Base-by-base conservation (phyloP, 345 rosid species). In the Boechera stricta region DNA sequence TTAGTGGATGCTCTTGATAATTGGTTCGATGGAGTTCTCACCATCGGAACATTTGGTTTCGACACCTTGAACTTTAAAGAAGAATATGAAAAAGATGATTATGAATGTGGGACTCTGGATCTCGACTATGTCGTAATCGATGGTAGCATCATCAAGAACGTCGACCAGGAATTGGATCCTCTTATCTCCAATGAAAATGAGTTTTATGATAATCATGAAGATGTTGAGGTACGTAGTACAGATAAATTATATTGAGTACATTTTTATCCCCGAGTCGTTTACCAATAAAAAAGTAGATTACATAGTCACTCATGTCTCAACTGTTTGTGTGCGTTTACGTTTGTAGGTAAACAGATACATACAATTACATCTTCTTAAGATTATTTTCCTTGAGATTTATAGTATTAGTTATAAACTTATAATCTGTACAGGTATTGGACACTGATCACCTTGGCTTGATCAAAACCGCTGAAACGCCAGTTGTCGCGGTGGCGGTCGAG, bases 1-100 rank as follows among this genome's bases (percentile, higher is more conserved):
- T 61, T 89, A 33, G 86, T 83, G 12, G 94, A 89, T 64, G 89
- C 82, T 78, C 85, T 93, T 41, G 96, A 89, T 72, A 89, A 85
- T 33, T 91, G 98, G 97, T 84, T 76, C 77, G 89, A 86, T 70
- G 91, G 96, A 72, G 86, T 94, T 78, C 84, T 94, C 58, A 91
- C 94, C 41, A 91, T 94, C 49, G 97, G 97, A 15, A 94, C 98
- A 10, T 90, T 94, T 13, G 98, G 98, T 48, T 84, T 92, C 42
- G 93, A 88, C 75, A 81, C 89, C 31, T 64, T 91, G 47, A 83
- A 82, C 70, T 80, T 76, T 56, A 71, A 76, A 55, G 83, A 83
- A 29, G 77, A 72, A 54, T 77, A 61, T 32, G 73, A 36, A 70
- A 72, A 59, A 6, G 77, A 53, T 44, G 84, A 69, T 7, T 75